phyloP scores from a whole-genome alignment of 2,329 filamentous ascomycete genomes.

The Talaromyces sp. region DNA sequence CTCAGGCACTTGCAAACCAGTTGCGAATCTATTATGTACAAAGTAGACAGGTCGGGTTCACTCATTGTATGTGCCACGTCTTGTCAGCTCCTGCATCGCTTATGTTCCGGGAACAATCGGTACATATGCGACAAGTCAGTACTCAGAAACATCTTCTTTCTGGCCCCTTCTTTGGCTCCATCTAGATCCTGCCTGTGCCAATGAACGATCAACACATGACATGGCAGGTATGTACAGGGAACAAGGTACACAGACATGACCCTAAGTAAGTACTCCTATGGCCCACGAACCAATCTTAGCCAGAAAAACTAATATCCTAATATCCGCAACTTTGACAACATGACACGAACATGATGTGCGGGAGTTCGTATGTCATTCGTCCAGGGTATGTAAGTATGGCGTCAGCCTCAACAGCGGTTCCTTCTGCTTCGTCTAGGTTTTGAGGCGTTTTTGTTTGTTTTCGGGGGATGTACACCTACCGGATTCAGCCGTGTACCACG shows the following conservation, averaged over 20 bases:
- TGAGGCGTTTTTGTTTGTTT: background rate
- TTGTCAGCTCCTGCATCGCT: background rate
- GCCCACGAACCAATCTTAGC: slow-evolving; percentile 7
- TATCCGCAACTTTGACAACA: background rate
- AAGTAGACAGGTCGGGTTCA: background rate
- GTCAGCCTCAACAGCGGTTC: background rate
- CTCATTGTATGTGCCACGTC: slow-evolving; percentile 5
- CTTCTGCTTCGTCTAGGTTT: background rate
- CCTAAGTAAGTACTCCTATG: background rate
- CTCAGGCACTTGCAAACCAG: background rate
- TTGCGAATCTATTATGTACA: background rate
- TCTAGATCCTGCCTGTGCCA: background rate
- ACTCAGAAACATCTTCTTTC: background rate
- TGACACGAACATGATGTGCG: background rate
- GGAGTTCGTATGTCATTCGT: background rate
- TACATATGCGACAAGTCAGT: background rate
- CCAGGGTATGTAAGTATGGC: background rate
- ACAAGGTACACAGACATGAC: background rate
- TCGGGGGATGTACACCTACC: background rate
- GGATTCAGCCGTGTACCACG: background rate
- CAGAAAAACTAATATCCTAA: too few relatives aligned
- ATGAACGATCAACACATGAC: slow-evolving; percentile 12
- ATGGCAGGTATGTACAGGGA: background rate
- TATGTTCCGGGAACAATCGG: background rate
- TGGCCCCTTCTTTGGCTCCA: background rate